A percentile compares a stretch with the other conserved stretches of the same genome.
phyloP scores from a whole-genome alignment of 2,329 filamentous ascomycete species.

The Pseudogymnoascus sp. region DNA sequence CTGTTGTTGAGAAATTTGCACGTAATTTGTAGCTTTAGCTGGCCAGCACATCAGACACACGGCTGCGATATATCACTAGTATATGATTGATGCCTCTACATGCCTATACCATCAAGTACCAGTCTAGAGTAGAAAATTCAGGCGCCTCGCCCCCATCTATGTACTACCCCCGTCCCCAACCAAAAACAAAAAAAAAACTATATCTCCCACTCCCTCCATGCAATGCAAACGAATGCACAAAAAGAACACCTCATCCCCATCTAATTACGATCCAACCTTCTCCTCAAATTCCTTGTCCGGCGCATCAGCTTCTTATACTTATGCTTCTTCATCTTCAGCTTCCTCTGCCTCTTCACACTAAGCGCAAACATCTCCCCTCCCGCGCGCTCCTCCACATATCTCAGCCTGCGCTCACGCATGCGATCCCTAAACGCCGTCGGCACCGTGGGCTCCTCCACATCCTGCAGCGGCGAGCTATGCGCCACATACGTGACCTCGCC shows the following conservation, averaged over 20 bases:
- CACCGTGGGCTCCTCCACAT: constrained; percentile 33
- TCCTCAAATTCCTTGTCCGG: constrained; percentile 76
- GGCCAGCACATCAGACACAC: background rate
- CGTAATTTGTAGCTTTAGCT: background rate
- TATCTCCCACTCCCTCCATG: background rate
- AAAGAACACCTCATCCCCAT: constrained; percentile 7
- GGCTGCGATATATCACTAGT: background rate
- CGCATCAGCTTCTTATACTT: constrained; percentile 99
- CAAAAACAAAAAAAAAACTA: background rate
- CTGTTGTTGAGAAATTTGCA: background rate
- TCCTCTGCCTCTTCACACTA: constrained; percentile 84
- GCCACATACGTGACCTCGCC: constrained; percentile 53
- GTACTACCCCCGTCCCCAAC: background rate
- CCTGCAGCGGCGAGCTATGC: constrained; percentile 50
- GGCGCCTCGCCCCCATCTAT: background rate
- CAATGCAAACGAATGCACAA: background rate
- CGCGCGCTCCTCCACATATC: constrained; percentile 48
- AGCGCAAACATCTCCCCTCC: constrained; percentile 63
- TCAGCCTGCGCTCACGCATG: constrained; percentile 56
- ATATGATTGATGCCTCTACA: constrained; percentile 1
- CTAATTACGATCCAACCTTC: constrained; percentile 46
- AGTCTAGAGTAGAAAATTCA: background rate
- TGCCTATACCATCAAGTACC: background rate
- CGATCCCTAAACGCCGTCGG: constrained; percentile 57
- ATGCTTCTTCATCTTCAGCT: constrained; percentile 99